Conservation (phyloP, 345 rosid genomes). For the Eucalyptus sp. region DNA sequence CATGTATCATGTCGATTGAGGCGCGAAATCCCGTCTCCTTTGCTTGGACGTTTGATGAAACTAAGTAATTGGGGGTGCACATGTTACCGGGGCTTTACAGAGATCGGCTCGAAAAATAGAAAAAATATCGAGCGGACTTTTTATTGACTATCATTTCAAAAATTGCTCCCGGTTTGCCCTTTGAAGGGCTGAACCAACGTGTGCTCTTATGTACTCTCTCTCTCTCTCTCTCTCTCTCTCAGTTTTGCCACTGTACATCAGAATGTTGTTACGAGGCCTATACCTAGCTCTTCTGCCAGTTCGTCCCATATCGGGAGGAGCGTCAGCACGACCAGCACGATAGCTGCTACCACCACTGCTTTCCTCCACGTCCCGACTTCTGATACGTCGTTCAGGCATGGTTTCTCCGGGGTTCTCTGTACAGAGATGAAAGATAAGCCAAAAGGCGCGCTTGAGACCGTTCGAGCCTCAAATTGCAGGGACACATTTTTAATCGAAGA, state of each 20-base stretch:
- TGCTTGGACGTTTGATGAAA: neutral
- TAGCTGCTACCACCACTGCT: slow-evolving; percentile 35
- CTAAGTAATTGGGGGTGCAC: neutral
- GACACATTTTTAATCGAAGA: neutral
- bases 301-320: slow-evolving; percentile 89
- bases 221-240: neutral
- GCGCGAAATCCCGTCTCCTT: neutral
- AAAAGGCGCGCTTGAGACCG: neutral
- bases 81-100: neutral
- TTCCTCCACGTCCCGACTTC: slow-evolving; percentile 96
- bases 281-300: slow-evolving; percentile 92
- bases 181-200: neutral
- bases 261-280: slow-evolving; percentile 79
- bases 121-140: neutral
- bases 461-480: neutral
- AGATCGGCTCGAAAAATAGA: neutral
- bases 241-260: neutral
- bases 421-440: neutral
- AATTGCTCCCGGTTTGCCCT: neutral
- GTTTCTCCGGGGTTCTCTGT: slow-evolving; percentile 84
- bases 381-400: slow-evolving; percentile 86
- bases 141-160: neutral
- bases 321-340: slow-evolving; percentile 51
- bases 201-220: neutral
- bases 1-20: neutral